Base-by-base conservation (phyloP, 441 rosid genomes). In the Arabidopsis lyrata region DNA sequence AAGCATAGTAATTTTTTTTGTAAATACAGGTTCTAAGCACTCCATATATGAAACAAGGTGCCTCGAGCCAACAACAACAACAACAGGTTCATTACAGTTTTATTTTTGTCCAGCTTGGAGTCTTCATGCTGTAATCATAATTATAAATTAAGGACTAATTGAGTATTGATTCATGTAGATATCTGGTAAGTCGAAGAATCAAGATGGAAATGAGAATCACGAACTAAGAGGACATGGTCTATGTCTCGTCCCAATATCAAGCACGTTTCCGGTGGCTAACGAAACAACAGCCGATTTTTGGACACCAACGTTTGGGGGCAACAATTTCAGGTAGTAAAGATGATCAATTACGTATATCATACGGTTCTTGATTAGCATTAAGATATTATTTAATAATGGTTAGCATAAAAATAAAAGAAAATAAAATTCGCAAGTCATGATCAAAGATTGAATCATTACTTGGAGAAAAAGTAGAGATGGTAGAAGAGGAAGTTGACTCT, bases 241-340 rank as follows among this genome's bases (percentile, higher is more conserved):
- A 5, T 89, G 94, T 74, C 78, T 89, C 29, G 94, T 86, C 38
- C 90, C 91, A 2, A 54, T 89, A 12, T 82, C 94, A 15, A 87
- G 88, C 83, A 86, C 90, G 24, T 87, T 83, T 72, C 91, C 90
- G 5, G 84, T 87, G 60, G 83, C 91, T 29, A 82, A 83, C n/a
- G 91, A 84, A 75, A 82, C 88, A 47, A 80, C 92, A n/a, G 82
- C 81, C 22, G 91, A 85, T 63, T 86, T 87, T 72, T 87, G 91
- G 94, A 89, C 84, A 31, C 94, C 94, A 27, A 84, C 88, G 32
- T 84, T 85, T 65, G 91, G 88, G 29, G 91, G 83, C 60, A 84
- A 82, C 77, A 84, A 81, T 67, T 83, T 79, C 88, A 83, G 90
- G 87, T 89, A 87, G 78, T 75, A 7, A 72, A 20, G 5, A 73